Evolutionary conservation across 495 filamentous ascomycete genomes (phyloP).

Genomic region (Filosporella fistucella): DNA sequence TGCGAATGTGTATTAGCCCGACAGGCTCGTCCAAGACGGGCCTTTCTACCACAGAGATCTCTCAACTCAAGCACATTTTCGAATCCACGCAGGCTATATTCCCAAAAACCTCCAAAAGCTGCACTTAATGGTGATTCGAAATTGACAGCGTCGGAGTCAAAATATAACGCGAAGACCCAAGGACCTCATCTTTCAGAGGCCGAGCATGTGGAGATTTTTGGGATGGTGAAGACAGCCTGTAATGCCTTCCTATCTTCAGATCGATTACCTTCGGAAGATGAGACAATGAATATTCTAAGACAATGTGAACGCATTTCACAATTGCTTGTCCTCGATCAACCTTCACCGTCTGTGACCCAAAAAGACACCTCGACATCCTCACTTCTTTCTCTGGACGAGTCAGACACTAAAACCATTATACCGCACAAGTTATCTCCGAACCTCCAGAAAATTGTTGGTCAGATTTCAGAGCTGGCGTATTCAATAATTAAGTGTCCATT

Average conservation of each 20-base stretch:
- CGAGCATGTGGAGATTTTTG: constrained; percentile 6
- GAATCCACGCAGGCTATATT: neutral
- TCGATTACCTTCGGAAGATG: constrained; percentile 17
- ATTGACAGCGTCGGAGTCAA: neutral
- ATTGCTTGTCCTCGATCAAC: constrained; percentile 8
- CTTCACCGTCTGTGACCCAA: neutral
- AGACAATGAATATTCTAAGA: constrained; percentile 5
- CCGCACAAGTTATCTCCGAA: constrained; percentile 9
- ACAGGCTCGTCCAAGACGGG: neutral
- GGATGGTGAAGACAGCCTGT: constrained; percentile 4
- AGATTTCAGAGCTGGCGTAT: constrained; percentile 52
- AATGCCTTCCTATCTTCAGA: constrained; percentile 5
- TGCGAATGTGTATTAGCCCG: constrained; percentile 19
- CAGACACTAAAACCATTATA: constrained; percentile 6
- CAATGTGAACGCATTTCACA: constrained; percentile 16
- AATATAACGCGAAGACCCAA: neutral
- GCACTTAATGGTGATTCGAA: neutral
- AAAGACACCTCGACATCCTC: constrained; percentile 21
- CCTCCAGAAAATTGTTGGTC: constrained; percentile 22
- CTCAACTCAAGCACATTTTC: constrained; percentile 7
- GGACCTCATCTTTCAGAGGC: constrained; percentile 3
- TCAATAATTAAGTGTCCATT: constrained; percentile 65
- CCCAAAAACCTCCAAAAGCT: neutral
- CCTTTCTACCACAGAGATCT: constrained; percentile 6
- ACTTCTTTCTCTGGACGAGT: constrained; percentile 21